Conservation (phyloP, 345 rosid species). For the Leavenworthia alabamica region DNA sequence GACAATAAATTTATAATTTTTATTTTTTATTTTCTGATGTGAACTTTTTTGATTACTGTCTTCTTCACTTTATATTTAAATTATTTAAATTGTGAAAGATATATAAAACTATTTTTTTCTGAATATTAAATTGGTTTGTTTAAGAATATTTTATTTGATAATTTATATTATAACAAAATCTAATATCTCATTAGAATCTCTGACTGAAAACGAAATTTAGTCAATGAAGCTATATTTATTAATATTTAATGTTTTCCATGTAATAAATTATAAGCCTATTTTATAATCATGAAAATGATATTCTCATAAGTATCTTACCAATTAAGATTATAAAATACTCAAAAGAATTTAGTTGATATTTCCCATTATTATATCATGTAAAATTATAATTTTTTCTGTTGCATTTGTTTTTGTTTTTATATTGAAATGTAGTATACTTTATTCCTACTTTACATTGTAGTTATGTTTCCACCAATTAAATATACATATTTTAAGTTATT, state of each 20-base stretch:
- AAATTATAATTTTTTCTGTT: background rate
- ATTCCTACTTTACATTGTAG: background rate
- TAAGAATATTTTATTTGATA: constrained; percentile 13
- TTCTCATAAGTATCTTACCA: too few relatives aligned
- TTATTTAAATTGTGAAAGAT: too few relatives aligned
- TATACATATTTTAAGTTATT: background rate
- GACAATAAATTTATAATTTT: constrained; percentile 14
- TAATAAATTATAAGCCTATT: background rate
- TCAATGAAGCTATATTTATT: background rate
- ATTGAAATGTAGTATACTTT: background rate
- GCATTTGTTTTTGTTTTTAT: background rate
- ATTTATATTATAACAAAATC: constrained; percentile 11
- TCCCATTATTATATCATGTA: background rate
- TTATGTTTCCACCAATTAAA: background rate
- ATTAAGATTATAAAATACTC: background rate
- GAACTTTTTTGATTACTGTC: constrained; percentile 18
- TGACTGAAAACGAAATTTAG: constrained; percentile 20
- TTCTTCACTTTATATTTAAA: constrained; percentile 14
- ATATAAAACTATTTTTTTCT: background rate
- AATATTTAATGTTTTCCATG: constrained; percentile 5
- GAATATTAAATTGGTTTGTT: constrained; percentile 9
- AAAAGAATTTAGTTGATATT: background rate
- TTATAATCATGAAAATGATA: too few relatives aligned
- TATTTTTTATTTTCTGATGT: background rate
- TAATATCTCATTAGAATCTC: background rate